Evolutionary conservation across 331 rosid species (phyloP), one percentile per base, ranked within the genome.

Genomic region (Arachis monticola): DNA sequence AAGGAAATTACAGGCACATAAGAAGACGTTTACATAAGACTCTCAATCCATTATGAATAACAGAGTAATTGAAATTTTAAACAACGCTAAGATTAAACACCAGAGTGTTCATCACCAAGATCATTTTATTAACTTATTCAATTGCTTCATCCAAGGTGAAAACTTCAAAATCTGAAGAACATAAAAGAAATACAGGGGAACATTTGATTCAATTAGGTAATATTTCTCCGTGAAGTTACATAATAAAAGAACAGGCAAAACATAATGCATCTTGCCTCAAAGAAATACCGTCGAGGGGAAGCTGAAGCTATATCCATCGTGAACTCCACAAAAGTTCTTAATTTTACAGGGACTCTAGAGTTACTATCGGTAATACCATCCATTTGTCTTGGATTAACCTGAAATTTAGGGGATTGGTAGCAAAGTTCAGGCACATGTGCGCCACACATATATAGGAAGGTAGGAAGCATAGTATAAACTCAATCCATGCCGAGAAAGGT

Each of bases 231-330:
- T 41, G 70, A 69, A 73, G 74, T 14, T 66, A 52, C 64, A 78
- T 65, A 77, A 67, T 58, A 50, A 79, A 38, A 62, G 65, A 45
- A 72, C 50, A 72, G 70, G 55, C 64, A 75, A 74, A 78, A 80
- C 83, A 60, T 79, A 70, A 70, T 77, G 83, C 71, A 78, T 84
- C 96, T 90, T 90, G 88, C 99, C 99, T 95, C 99, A 75, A 95
- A 90, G 85, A 95, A 90, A 61, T 92, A 92, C 63, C 92, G 99
- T 35, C 99, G 85, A 51, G 97, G 97, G 31, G 99, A 88, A 76
- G 99, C 93, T 35, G 99, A 95, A 59, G 92, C 90, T 59, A 95
- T 83, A 82, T 95, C 97, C 97, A 92, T 95, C 11, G 96, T 83
- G 83, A 85, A 50, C 73, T 85, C 92, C 66, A 95, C 90, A 67